Conservation (phyloP, 1,284 basidiomycete genomes). For the Ustilago sp. region DNA sequence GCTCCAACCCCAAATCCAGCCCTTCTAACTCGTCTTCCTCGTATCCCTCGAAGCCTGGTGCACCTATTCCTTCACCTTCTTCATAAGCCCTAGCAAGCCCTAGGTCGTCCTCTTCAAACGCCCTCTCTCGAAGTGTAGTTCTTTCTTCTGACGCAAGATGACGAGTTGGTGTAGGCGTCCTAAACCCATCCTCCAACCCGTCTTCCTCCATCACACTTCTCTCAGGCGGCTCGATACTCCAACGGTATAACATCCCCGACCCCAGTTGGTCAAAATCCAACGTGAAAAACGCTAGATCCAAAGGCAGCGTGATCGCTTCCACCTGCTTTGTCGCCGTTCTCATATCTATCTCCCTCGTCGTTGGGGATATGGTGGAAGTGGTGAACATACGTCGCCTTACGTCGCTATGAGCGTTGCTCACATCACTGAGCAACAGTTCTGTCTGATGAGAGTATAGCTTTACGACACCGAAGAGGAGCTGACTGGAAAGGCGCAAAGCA, state of each 20-base stretch:
- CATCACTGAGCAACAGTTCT: conserved; percentile 43
- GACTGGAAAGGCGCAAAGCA: conserved; percentile 55
- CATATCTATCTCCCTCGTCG: conserved; percentile 42
- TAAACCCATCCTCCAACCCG: conserved; percentile 22
- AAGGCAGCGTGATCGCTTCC: conserved; percentile 40
- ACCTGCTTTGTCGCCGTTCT: conserved; percentile 9
- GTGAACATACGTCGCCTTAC: conserved; percentile 29
- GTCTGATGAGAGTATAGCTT: conserved; percentile 51
- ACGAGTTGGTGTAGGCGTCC: conserved; percentile 30
- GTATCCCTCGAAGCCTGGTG: conserved; percentile 9
- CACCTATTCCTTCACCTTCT: conserved; percentile 21
- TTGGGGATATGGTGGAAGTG: neutral
- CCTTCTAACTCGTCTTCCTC: conserved; percentile 40
- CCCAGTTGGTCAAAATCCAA: conserved; percentile 39
- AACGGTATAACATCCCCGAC: conserved; percentile 7
- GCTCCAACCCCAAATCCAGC: conserved; percentile 41
- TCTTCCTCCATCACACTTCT: neutral
- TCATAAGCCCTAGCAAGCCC: conserved; percentile 28
- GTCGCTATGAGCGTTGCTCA: conserved; percentile 26
- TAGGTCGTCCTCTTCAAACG: conserved; percentile 46
- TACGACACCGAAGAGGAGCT: conserved; percentile 59
- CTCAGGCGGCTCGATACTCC: conserved; percentile 24
- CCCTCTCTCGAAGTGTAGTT: conserved; percentile 34
- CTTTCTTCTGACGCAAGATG: conserved; percentile 34
- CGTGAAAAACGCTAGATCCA: conserved; percentile 40